A percentile compares a stretch with the other conserved stretches of the same genome.
Evolutionary conservation across 768 basidiomycete genomes (phyloP).

Genomic region (Naganishia vishniacii): DNA sequence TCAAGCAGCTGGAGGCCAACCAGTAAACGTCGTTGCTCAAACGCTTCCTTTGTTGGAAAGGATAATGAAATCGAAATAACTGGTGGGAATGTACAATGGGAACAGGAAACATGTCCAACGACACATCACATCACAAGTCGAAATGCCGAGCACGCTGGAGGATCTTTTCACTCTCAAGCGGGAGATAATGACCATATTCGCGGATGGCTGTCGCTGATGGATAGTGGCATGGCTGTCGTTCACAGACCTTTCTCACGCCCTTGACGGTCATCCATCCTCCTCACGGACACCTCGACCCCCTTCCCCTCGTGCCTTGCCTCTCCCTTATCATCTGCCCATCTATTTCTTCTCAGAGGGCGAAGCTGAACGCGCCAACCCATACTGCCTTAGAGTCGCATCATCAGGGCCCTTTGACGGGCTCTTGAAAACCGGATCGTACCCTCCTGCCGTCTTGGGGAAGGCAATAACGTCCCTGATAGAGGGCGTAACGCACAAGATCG

Average conservation of each 20-base stretch:
- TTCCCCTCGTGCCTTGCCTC: neutral
- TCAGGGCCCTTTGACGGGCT: slow-evolving; percentile 60
- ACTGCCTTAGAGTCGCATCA: slow-evolving; percentile 37
- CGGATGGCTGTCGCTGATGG: no score
- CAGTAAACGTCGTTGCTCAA: neutral
- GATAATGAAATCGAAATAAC: no score
- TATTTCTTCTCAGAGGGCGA: no score
- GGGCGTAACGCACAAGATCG: slow-evolving; percentile 76
- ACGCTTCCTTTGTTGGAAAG: no score
- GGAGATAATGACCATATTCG: no score
- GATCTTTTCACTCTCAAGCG: no score
- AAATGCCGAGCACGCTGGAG: no score
- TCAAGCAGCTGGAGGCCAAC: slow-evolving; percentile 27
- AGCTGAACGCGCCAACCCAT: no score
- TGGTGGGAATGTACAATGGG: slow-evolving; percentile 12
- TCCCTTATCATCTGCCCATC: no score
- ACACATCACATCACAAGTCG: neutral
- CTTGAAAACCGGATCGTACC: slow-evolving; percentile 80
- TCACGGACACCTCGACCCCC: neutral
- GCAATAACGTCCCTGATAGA: slow-evolving; percentile 95
- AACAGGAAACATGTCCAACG: neutral
- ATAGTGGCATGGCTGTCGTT: no score
- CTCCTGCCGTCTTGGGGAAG: slow-evolving; percentile 83
- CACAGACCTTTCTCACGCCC: no score
- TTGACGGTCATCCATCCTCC: neutral